These are phyloP conservation scores for Porodaedalea pini DNA, from an alignment of 1,284 basidiomycete species.

Conservation along the genomic window DNA sequence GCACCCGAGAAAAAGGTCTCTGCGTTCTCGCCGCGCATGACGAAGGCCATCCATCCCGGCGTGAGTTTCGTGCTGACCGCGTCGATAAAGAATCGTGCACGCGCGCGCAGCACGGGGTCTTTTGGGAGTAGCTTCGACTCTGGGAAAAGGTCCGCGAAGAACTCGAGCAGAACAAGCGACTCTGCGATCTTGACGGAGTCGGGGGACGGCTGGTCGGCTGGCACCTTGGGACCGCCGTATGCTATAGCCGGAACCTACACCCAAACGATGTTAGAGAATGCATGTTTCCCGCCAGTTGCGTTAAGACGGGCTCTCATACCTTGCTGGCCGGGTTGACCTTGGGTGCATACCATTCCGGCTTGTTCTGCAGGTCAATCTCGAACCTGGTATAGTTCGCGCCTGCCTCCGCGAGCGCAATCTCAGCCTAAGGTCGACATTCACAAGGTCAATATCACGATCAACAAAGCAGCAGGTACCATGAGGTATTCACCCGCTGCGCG, in stretches of 20 bases:
- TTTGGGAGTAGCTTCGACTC: conserved; percentile 44
- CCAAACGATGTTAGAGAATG: neutral
- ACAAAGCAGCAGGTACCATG: conserved; percentile 14
- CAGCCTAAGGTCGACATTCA: conserved; percentile 37
- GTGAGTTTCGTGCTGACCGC: conserved; percentile 41
- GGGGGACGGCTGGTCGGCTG: neutral
- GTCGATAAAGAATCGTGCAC: conserved; percentile 59
- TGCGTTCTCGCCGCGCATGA: conserved; percentile 39
- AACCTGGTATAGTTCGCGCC: conserved; percentile 45
- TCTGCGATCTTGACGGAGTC: conserved; percentile 49
- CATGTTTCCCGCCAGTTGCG: neutral
- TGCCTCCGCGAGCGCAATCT: conserved; percentile 56
- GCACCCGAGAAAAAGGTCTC: conserved; percentile 39
- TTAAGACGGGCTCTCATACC: conserved; percentile 34
- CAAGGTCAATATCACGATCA: conserved; percentile 7
- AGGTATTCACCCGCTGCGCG: conserved; percentile 43
- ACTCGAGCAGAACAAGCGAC: conserved; percentile 59
- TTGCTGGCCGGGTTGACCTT: conserved; percentile 63
- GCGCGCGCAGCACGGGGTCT: conserved; percentile 52
- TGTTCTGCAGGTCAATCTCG: conserved; percentile 56
- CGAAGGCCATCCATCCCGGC: conserved; percentile 36
- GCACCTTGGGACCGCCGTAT: conserved; percentile 51
- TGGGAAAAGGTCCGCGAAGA: conserved; percentile 54
- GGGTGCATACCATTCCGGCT: conserved; percentile 61
- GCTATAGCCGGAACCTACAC: conserved; percentile 25